Evolutionary conservation across 192 early-diverging fungal genomes (phyloP), one percentile per base, ranked within the genome.

Genomic region (Globomyces pollinis-pini): DNA sequence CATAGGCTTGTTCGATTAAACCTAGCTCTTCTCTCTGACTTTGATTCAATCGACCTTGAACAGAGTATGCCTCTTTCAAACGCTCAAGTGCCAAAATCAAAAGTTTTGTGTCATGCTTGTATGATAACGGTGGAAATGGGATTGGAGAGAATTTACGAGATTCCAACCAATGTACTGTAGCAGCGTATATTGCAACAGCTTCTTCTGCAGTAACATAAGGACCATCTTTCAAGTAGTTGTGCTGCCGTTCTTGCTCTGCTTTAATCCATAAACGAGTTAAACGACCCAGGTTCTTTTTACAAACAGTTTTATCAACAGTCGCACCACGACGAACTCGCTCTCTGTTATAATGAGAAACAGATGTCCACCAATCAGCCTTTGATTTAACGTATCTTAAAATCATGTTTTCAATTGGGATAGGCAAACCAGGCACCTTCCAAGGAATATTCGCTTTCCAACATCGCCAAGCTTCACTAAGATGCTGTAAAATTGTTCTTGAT

Each of bases 351-450:
- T 99, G 93, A 11, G 94, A 85, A 21, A 95, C 92, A 21, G 88
- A 90, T 1, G 92, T 97, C 96, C 96, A 99, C 96, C 96, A 99
- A 75, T 99, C 96, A n/a, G 96, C 93, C 76, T 99, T 99, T 51
- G 91, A 86, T 74, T 97, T 97, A 58, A 99, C 93, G 73, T 99
- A 99, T 38, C 94, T 87, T 63, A 97, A 70, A 66, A 99, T 95
- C 91, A 99, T 96, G 77, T 96, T 97, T 66, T 97, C 94, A 57
- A 99, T 89, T 3, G 96, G 89, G 30, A 83, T 86, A n/a, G 96
- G 94, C 79, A 99, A 83, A 34, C 94, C 94, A 42, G 93, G 91
- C 15, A 99, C 94, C 65, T 96, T 93, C 96, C 96, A 99, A 31
- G 96, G 94, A 62, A 96, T 94, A 69, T 99, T 99, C 28, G 96